phyloP scores from a whole-genome alignment of 208 protist species.

The Wallacemonas collosoma region DNA sequence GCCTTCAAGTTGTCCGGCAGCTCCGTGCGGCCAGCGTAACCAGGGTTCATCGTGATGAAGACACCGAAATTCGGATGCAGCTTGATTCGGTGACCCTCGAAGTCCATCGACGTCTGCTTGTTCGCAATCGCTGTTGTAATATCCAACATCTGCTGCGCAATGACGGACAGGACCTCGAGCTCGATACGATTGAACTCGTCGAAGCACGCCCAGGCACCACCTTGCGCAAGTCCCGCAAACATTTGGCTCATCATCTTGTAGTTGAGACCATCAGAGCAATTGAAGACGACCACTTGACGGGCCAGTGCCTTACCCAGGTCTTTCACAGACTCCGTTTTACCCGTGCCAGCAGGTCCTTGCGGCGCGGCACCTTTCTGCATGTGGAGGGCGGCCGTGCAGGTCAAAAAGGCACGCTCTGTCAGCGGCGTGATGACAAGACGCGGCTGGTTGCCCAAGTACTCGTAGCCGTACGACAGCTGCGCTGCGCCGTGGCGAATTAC shows the following conservation, averaged over 20 bases:
- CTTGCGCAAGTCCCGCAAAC: conserved; percentile 95
- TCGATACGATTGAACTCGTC: conserved; percentile 97
- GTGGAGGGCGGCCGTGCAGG: conserved; percentile 91
- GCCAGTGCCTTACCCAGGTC: conserved; percentile 92
- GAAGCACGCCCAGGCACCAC: conserved; percentile 94
- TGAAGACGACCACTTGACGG: conserved; percentile 94
- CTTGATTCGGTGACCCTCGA: conserved; percentile 93
- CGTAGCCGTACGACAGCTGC: conserved; percentile 92
- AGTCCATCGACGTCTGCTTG: conserved; percentile 74
- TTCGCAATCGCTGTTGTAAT: conserved; percentile 92
- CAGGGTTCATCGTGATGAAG: conserved; percentile 98
- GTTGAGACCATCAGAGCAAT: conserved; percentile 96
- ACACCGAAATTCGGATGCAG: conserved; percentile 94
- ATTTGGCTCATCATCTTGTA: conserved; percentile 95
- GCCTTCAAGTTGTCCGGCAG: conserved; percentile 98
- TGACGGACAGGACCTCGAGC: conserved; percentile 94
- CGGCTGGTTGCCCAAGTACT: conserved; percentile 95
- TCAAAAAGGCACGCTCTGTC: conserved; percentile 94
- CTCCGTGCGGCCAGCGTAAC: conserved; percentile 96
- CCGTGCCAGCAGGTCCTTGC: conserved; percentile 95
- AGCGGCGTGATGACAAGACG: conserved; percentile 97
- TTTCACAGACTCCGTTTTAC: conserved; percentile 98
- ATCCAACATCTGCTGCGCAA: conserved; percentile 94
- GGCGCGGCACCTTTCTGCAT: conserved; percentile 93
- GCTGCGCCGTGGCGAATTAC: conserved; percentile 86